Conservation (phyloP, 2,329 filamentous ascomycete species). For the Venturia oleaginea region DNA sequence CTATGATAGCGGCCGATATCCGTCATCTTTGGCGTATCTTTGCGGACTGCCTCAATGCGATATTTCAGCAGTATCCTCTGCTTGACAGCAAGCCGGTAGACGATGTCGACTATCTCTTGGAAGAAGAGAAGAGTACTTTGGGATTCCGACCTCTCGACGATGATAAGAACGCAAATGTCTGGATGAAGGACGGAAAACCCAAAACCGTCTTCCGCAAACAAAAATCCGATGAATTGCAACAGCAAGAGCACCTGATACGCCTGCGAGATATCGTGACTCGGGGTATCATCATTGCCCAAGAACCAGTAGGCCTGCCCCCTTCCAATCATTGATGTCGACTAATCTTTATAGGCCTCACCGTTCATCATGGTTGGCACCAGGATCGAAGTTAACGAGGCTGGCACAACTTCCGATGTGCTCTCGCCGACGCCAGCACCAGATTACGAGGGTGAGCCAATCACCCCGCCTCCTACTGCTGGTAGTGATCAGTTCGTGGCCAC, state of each 20-base stretch:
- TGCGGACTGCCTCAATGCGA: conserved; percentile 48
- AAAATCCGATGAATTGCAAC: conserved; percentile 40
- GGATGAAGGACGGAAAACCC: conserved; percentile 34
- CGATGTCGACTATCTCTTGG: conserved; percentile 52
- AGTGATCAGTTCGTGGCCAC: background rate
- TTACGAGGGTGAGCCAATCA: conserved; percentile 9
- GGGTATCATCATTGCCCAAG: conserved; percentile 8
- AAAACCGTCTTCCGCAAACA: conserved; percentile 39
- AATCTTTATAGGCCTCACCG: background rate
- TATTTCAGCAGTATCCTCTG: conserved; percentile 42
- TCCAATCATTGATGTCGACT: background rate
- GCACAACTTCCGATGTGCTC: conserved; percentile 3
- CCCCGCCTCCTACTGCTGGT: conserved; percentile 10
- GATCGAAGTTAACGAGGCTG: conserved; percentile 8
- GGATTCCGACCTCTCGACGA: conserved; percentile 54
- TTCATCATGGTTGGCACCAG: background rate
- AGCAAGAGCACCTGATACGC: conserved; percentile 36
- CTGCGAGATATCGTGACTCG: conserved; percentile 11
- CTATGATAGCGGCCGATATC: conserved; percentile 32
- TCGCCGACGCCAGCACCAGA: background rate
- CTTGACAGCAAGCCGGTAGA: conserved; percentile 49
- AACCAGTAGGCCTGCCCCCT: conserved; percentile 2
- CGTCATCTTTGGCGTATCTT: conserved; percentile 50
- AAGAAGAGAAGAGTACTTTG: conserved; percentile 59
- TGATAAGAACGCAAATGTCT: conserved; percentile 41